phyloP scores from a whole-genome alignment of 2,329 filamentous ascomycete genomes.

The Alternaria viburni region DNA sequence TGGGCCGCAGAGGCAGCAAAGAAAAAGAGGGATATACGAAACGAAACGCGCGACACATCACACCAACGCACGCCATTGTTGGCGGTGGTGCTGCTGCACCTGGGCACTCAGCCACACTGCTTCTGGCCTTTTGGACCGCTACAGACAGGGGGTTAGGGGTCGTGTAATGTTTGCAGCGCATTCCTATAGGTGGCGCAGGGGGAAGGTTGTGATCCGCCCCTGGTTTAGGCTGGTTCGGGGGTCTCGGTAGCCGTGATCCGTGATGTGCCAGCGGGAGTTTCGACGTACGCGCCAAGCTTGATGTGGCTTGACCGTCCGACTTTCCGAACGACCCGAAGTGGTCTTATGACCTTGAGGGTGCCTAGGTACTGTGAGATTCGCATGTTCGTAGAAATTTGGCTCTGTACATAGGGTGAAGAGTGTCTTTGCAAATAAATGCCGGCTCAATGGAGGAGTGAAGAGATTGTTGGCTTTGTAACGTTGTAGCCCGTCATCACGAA shows the following conservation, averaged over 20 bases:
- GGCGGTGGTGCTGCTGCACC: not conserved
- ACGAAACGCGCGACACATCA: not conserved
- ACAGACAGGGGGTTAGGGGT: not conserved
- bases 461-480: not conserved
- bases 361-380: no score
- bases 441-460: no score
- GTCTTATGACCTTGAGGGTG: no score
- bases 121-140: conserved; percentile 14
- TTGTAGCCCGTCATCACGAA: not conserved
- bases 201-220: conserved; percentile 6
- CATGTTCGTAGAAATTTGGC: accelerated
- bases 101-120: conserved; percentile 29
- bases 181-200: not conserved
- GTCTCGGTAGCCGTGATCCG: conserved; percentile 6
- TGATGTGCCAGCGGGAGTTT: conserved; percentile 3
- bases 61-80: not conserved
- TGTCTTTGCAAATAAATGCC: no score
- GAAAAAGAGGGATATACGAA: not conserved
- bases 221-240: conserved; percentile 12
- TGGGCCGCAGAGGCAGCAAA: not conserved
- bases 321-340: not conserved
- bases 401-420: not conserved
- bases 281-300: not conserved
- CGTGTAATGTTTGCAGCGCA: not conserved
- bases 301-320: not conserved